Base-by-base conservation (phyloP, 495 filamentous ascomycete genomes). In the Collariella sp. region DNA sequence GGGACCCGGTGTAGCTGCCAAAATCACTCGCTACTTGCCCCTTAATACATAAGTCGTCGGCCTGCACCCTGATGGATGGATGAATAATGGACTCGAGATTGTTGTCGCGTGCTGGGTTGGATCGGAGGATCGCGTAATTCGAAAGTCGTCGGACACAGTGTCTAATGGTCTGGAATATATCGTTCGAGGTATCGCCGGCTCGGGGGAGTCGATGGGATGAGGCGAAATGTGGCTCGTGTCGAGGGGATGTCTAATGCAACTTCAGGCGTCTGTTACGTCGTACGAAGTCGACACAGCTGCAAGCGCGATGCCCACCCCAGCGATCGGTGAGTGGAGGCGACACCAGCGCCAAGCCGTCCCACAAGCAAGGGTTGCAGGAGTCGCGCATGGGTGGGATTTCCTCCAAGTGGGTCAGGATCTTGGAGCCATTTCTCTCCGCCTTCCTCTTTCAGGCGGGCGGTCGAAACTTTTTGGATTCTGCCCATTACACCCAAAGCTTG, bases 391-490 rank as follows among this genome's bases (percentile, higher is more conserved):
- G 26, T 9, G 12, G 29, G 15, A 3, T 3, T 7, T 31, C 44
- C 44, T 11, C 5, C 44, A 48, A n/a, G 7, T 35, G 38, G 50
- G 41, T 24, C 19, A 45, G 29, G 18, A 26, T 1, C 22, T 9
- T 29, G 24, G 26, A 46, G 15, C 26, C 9, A 5, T 33, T 13
- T 40, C 52, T 52, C 43, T 33, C 59, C 59, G 59, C 60, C 56
- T 62, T 58, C 56, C 52, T 15, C 45, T 62, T 52, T 26, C 13
- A 35, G 54, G 7, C 2, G 12, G 26, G n/a, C 47, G 22, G 44
- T 56, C 38, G 44, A 63, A 60, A 63, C 52, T 56, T 63, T 60
- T 54, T 60, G 46, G 46, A 38, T 48, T 61, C 61, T 63, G 58
- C 61, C 61, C 23, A 49, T 23, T 22, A 46, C 36, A 34, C 29